These are phyloP conservation scores for Escallonia herrerae DNA, from an alignment of 129 eudicot species.

Conservation along the genomic window DNA sequence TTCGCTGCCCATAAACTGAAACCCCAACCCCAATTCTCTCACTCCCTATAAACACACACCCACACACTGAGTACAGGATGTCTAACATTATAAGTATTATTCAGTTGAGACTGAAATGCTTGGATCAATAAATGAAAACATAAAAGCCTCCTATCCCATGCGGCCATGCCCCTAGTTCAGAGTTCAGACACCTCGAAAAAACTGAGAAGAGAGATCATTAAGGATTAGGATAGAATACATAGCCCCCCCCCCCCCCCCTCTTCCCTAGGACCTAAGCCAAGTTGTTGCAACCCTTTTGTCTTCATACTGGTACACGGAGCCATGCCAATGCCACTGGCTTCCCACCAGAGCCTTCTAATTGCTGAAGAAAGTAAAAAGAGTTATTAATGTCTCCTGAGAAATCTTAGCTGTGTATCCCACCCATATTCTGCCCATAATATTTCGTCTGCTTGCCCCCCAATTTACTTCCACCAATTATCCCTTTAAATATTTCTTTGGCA, in stretches of 20 bases:
- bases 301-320: constrained; percentile 6
- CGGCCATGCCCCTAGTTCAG: no score
- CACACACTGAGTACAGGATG: no score
- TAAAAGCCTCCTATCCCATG: background rate
- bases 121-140: background rate
- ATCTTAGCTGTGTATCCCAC: constrained; percentile 20
- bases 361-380: background rate
- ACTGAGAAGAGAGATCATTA: no score
- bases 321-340: constrained; percentile 5
- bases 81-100: no score
- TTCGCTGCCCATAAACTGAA: constrained; percentile 19
- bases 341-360: constrained; percentile 3
- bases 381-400: background rate
- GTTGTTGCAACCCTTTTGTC: background rate
- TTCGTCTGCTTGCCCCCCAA: constrained; percentile 17
- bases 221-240: no score
- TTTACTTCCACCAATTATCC: constrained; percentile 3
- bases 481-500: background rate
- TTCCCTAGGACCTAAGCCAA: background rate
- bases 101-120: background rate
- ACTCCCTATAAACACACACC: background rate
- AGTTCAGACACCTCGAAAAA: no score
- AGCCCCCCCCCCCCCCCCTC: no score
- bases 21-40: constrained; percentile 2
- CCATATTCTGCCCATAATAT: constrained; percentile 28